A percentile compares a stretch with the other conserved stretches of the same genome.
phyloP scores from a whole-genome alignment of 148 eudicot species.

The Dysphania ambrosioides region DNA sequence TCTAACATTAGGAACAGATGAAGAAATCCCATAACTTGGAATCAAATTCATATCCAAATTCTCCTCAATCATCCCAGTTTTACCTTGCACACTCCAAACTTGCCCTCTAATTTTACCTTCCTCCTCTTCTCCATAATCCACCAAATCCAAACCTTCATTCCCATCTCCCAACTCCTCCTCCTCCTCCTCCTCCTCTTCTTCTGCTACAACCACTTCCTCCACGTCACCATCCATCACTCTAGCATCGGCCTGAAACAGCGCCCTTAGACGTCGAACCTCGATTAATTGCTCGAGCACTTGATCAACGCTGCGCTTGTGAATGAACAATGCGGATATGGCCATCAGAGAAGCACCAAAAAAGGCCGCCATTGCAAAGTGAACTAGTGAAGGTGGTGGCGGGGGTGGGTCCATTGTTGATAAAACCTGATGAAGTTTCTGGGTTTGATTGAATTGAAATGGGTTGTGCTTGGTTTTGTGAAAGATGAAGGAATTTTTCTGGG shows the following conservation, averaged over 20 bases:
- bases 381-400: slow-evolving; percentile 38
- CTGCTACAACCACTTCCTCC: background rate
- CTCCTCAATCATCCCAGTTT: background rate
- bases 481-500: slow-evolving; percentile 1
- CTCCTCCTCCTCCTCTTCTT: slow-evolving; percentile 5
- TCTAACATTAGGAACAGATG: slow-evolving; percentile 49
- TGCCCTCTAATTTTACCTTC: slow-evolving; percentile 26
- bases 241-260: background rate
- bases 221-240: slow-evolving; percentile 11
- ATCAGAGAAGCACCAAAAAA: slow-evolving; percentile 82
- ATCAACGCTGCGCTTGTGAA: slow-evolving; percentile 78
- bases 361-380: slow-evolving; percentile 68
- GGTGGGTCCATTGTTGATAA: slow-evolving; percentile 36
- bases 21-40: slow-evolving; percentile 39
- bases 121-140: slow-evolving; percentile 21
- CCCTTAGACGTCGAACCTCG: slow-evolving; percentile 30
- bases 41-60: slow-evolving; percentile 18
- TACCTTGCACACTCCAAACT: slow-evolving; percentile 11
- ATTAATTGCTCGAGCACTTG: slow-evolving; percentile 64
- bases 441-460: slow-evolving; percentile 15
- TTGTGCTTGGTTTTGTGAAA: background rate
- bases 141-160: slow-evolving; percentile 15
- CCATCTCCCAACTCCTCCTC: slow-evolving; percentile 9
- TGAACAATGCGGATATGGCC: slow-evolving; percentile 74
- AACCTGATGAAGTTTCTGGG: slow-evolving; percentile 1